A percentile compares a stretch with the other conserved stretches of the same genome.
phyloP scores from a whole-genome alignment of 1,284 basidiomycete genomes.

The Waitea zeae region DNA sequence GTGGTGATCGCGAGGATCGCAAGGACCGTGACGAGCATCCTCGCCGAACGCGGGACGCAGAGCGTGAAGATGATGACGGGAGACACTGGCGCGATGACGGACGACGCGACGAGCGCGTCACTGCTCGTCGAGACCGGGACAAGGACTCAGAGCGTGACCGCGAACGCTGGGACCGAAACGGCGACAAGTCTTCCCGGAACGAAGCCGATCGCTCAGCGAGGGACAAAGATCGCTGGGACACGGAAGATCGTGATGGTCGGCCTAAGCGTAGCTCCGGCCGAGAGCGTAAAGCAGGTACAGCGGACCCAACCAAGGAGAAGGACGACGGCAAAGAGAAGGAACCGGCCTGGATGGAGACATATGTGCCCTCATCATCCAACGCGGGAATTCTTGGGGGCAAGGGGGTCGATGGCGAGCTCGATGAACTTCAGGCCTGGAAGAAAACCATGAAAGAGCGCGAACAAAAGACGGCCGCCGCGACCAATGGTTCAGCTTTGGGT shows the following conservation, averaged over 20 bases:
- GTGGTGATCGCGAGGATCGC: conserved; percentile 14
- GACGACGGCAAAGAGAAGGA: conserved; percentile 61
- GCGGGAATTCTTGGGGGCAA: conserved; percentile 48
- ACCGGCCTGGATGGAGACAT: conserved; percentile 88
- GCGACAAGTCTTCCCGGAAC: conserved; percentile 16
- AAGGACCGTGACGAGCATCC: conserved; percentile 5
- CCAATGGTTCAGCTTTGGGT: conserved; percentile 7
- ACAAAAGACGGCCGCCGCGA: conserved; percentile 23
- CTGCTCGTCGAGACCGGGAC: conserved; percentile 35
- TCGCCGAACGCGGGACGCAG: conserved; percentile 15
- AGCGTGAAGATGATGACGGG: conserved; percentile 36
- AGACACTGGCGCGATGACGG: conserved; percentile 65
- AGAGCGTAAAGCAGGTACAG: conserved; percentile 42
- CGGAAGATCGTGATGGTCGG: conserved; percentile 48
- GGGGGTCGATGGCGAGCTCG: conserved; percentile 45
- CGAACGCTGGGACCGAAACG: conserved; percentile 16
- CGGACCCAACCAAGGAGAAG: conserved; percentile 19
- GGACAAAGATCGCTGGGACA: conserved; percentile 33
- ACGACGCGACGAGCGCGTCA: conserved; percentile 54
- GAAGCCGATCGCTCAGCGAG: conserved; percentile 16
- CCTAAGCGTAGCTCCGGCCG: conserved; percentile 38
- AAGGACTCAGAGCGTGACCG: conserved; percentile 15
- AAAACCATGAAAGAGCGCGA: conserved; percentile 75
- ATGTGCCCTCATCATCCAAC: conserved; percentile 40
- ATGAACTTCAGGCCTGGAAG: conserved; percentile 84